Percentiles rank a stretch among this genome's conserved stretches.
Conservation (phyloP, 176 grass and related monocot species). For the Musa troglodytarum region DNA sequence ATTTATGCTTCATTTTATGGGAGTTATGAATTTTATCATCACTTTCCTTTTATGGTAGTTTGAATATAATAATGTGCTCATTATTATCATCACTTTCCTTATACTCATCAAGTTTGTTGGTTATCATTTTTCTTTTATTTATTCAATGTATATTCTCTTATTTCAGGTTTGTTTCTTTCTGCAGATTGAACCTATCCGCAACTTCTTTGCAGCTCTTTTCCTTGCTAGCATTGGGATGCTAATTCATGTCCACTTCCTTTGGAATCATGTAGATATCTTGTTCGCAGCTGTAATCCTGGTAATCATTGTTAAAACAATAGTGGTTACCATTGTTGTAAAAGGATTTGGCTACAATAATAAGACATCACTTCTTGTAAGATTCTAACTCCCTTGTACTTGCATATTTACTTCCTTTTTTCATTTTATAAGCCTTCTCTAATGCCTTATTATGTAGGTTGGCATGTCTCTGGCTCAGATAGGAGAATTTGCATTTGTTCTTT, state of each 20-base stretch:
- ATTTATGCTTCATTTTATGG: neutral
- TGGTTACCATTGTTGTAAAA: slow-evolving; percentile 81
- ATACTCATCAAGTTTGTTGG: neutral
- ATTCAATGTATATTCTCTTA: slow-evolving; percentile 70
- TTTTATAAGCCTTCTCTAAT: neutral
- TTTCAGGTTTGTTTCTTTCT: slow-evolving; percentile 91
- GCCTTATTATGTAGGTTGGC: slow-evolving; percentile 55
- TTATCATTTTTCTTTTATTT: slow-evolving; percentile 17
- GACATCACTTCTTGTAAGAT: slow-evolving; percentile 94
- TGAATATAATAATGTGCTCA: slow-evolving; percentile 27
- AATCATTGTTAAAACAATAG: slow-evolving; percentile 80
- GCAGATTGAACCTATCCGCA: slow-evolving; percentile 99
- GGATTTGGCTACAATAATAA: slow-evolving; percentile 97
- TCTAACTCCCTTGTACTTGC: neutral
- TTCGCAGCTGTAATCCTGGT: slow-evolving; percentile 95
- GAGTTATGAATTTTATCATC: slow-evolving; percentile 6
- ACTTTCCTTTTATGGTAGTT: slow-evolving; percentile 17
- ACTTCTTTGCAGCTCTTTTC: slow-evolving; percentile 97
- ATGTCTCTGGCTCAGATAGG: slow-evolving; percentile 99
- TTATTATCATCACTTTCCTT: slow-evolving; percentile 23
- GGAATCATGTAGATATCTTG: slow-evolving; percentile 99
- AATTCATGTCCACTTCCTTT: slow-evolving; percentile 98
- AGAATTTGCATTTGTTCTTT: slow-evolving; percentile 98
- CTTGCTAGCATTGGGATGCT: slow-evolving; percentile 99
- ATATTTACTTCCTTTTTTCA: neutral